Evolutionary conservation across 805 yeast genomes (phyloP).

Genomic region (Candida ulmi): DNA sequence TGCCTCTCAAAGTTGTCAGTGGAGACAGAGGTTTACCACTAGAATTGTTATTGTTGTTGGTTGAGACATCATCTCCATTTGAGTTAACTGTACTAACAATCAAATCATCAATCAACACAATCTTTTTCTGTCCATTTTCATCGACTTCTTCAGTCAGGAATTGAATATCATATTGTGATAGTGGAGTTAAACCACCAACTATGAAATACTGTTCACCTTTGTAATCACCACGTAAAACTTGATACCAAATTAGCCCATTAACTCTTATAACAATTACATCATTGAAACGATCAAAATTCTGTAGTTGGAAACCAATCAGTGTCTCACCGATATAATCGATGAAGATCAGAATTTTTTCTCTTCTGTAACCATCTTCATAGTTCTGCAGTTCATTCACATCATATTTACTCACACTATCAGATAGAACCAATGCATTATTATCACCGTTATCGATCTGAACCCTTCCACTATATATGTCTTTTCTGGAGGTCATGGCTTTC

Average conservation of each 20-base stretch:
- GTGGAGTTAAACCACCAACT: slow-evolving; percentile 60
- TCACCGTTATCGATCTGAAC: slow-evolving; percentile 13
- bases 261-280: slow-evolving; percentile 43
- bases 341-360: slow-evolving; percentile 28
- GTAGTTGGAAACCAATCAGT: slow-evolving; percentile 44
- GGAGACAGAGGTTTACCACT: slow-evolving; percentile 43
- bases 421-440: slow-evolving; percentile 16
- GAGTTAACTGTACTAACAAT: slow-evolving; percentile 31
- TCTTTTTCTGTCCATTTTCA: slow-evolving; percentile 21
- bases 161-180: slow-evolving; percentile 56
- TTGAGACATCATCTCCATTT: slow-evolving; percentile 16
- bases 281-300: slow-evolving; percentile 31
- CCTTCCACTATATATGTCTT: slow-evolving; percentile 39
- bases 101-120: slow-evolving; percentile 32
- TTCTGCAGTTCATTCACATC: slow-evolving; percentile 25
- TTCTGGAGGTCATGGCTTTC: slow-evolving; percentile 41
- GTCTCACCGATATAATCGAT: slow-evolving; percentile 49
- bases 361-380: slow-evolving; percentile 29
- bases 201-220: slow-evolving; percentile 46
- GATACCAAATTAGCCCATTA: slow-evolving; percentile 68
- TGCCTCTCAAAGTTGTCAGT: slow-evolving; percentile 56
- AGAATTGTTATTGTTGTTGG: slow-evolving; percentile 28
- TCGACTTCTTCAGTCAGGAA: slow-evolving; percentile 31
- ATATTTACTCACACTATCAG: slow-evolving; percentile 18
- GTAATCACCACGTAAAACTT: slow-evolving; percentile 46